A percentile compares a stretch with the other conserved stretches of the same genome.
phyloP scores from a whole-genome alignment of 306 rosid genomes.

The Aeschynomene evenia region DNA sequence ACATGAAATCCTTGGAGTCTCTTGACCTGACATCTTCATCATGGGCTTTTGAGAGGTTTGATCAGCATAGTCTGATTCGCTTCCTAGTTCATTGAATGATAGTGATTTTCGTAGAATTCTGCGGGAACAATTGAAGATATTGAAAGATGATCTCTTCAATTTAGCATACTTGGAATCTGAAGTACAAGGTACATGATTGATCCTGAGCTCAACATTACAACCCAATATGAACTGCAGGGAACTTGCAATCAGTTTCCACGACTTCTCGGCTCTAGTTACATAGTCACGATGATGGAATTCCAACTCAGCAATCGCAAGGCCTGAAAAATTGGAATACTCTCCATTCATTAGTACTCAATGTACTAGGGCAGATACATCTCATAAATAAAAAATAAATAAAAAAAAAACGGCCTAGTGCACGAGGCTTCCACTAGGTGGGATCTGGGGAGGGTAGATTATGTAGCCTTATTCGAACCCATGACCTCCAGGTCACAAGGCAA shows the following conservation, averaged over 20 bases:
- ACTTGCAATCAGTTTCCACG: slow-evolving; percentile 81
- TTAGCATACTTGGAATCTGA: slow-evolving; percentile 46
- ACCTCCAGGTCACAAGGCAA: no score
- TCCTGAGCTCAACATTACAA: slow-evolving; percentile 75
- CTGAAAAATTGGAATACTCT: slow-evolving; percentile 45
- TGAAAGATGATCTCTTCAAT: slow-evolving; percentile 56
- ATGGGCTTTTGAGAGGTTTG: slow-evolving; percentile 47
- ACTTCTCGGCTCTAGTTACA: slow-evolving; percentile 67
- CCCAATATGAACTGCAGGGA: slow-evolving; percentile 63
- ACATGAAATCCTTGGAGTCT: slow-evolving; percentile 37
- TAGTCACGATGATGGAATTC: slow-evolving; percentile 59
- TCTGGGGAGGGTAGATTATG: no score
- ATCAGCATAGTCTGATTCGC: slow-evolving; percentile 49
- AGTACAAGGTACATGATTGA: slow-evolving; percentile 49
- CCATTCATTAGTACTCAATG: neutral
- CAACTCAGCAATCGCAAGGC: slow-evolving; percentile 70
- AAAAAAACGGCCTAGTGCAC: no score
- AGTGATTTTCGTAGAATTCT: slow-evolving; percentile 46
- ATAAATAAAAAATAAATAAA: no score
- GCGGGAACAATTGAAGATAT: slow-evolving; percentile 68
- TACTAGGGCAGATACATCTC: neutral
- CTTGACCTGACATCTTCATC: slow-evolving; percentile 43
- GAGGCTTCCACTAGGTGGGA: no score
- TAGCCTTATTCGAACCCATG: no score
- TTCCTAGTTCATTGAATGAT: slow-evolving; percentile 41